These are phyloP conservation scores for Pseudoscleropodium purum DNA, from an alignment of 225 moss, liverwort and hornwort genomes.

Conservation along the genomic window DNA sequence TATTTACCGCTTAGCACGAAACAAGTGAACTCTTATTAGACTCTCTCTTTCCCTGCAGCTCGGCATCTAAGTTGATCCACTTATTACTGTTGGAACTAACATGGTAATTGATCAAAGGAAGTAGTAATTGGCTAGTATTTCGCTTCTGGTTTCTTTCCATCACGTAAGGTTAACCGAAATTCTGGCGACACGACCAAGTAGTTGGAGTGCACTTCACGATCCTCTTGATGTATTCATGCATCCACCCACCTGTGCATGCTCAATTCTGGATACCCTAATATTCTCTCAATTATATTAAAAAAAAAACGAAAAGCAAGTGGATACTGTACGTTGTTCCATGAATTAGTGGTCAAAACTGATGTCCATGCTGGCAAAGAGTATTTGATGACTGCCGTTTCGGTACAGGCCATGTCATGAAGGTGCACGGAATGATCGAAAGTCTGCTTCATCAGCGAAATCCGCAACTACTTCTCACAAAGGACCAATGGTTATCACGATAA, in stretches of 20 bases:
- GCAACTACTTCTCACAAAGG: slow-evolving; percentile 1
- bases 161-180: background rate
- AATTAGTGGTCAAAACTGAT: background rate
- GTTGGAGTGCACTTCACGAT: slow-evolving; percentile 9
- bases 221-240: background rate
- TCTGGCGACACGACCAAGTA: slow-evolving; percentile 1
- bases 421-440: background rate
- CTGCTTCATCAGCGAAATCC: background rate
- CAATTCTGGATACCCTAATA: background rate
- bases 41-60: background rate
- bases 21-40: background rate
- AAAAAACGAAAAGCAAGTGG: background rate
- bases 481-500: background rate
- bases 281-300: background rate
- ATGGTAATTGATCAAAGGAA: background rate
- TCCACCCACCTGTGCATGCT: background rate
- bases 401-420: background rate
- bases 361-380: background rate
- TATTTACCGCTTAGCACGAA: background rate
- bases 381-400: background rate
- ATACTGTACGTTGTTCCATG: background rate
- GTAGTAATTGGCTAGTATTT: background rate
- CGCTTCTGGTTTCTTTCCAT: background rate
- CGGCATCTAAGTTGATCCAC: background rate
- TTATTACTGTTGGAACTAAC: background rate